These are phyloP conservation scores for Cercospora sp. DNA, from an alignment of 2,329 filamentous ascomycete genomes.

Conservation along the genomic window DNA sequence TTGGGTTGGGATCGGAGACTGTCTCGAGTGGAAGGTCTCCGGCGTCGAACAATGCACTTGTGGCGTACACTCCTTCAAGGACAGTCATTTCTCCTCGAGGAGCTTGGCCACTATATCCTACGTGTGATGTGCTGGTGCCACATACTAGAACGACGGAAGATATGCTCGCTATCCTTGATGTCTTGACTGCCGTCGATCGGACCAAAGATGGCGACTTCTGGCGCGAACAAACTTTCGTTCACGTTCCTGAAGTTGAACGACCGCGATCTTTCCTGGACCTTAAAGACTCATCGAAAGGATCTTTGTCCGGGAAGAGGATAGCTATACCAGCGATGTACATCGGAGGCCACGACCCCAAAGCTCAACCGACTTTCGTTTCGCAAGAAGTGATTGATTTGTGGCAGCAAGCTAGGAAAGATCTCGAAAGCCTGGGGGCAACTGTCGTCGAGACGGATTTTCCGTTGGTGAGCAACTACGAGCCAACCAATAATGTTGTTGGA, in stretches of 20 bases:
- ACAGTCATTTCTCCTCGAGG: conserved; percentile 55
- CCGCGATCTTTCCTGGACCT: conserved; percentile 42
- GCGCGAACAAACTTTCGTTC: conserved; percentile 51
- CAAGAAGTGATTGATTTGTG: conserved; percentile 42
- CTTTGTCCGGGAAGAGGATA: conserved; percentile 49
- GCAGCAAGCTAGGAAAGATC: conserved; percentile 38
- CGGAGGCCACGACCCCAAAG: conserved; percentile 41
- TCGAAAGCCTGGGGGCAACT: conserved; percentile 47
- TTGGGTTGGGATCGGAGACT: conserved; percentile 58
- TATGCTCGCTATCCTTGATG: conserved; percentile 52
- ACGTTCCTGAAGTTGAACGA: conserved; percentile 42
- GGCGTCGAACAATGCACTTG: conserved; percentile 57
- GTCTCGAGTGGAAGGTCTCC: conserved; percentile 59
- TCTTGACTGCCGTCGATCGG: conserved; percentile 49
- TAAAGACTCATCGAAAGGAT: conserved; percentile 25
- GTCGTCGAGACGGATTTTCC: conserved; percentile 50
- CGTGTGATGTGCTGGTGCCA: conserved; percentile 57
- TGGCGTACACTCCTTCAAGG: conserved; percentile 58
- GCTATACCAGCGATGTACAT: conserved; percentile 56
- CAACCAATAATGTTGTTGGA: conserved; percentile 45
- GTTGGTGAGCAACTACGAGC: conserved; percentile 49
- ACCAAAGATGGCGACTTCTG: conserved; percentile 55
- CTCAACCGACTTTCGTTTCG: conserved; percentile 41
- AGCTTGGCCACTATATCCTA: conserved; percentile 56
- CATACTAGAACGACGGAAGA: conserved; percentile 54